These are phyloP conservation scores for Rhizoctonia solani DNA, from an alignment of 1,284 basidiomycete species.

Conservation along the genomic window DNA sequence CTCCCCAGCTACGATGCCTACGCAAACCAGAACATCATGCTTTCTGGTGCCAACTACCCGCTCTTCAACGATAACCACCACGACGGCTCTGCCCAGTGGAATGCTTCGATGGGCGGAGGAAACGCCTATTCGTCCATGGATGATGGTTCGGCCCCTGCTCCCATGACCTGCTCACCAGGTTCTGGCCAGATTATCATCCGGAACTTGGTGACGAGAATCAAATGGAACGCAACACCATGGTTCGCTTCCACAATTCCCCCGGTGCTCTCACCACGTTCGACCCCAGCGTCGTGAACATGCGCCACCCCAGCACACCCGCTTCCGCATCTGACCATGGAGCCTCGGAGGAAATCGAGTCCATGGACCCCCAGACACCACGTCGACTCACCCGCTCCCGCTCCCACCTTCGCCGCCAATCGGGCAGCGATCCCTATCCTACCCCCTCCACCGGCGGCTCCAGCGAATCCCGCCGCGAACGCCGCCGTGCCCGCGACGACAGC, in stretches of 20 bases:
- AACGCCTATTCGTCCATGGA: slow-evolving; percentile 15
- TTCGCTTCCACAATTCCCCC: slow-evolving; percentile 29
- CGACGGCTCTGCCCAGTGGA: slow-evolving; percentile 3
- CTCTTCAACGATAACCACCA: slow-evolving; percentile 29
- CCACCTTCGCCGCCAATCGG: slow-evolving; percentile 34
- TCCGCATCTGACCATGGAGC: not conserved
- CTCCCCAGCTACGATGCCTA: slow-evolving; percentile 28
- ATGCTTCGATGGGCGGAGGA: not conserved
- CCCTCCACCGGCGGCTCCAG: slow-evolving; percentile 53
- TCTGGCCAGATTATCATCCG: slow-evolving; percentile 31
- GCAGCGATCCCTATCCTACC: slow-evolving; percentile 58
- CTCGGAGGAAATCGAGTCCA: not conserved
- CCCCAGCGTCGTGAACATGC: slow-evolving; percentile 34
- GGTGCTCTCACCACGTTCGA: slow-evolving; percentile 2
- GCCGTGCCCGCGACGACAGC: slow-evolving; percentile 24
- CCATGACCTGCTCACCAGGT: slow-evolving; percentile 32
- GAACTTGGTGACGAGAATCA: slow-evolving; percentile 13
- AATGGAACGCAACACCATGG: slow-evolving; percentile 19
- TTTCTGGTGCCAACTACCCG: not conserved
- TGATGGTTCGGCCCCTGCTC: not conserved
- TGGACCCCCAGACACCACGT: slow-evolving; percentile 14
- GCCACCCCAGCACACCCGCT: slow-evolving; percentile 32
- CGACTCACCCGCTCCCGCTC: slow-evolving; percentile 24
- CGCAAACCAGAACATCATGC: slow-evolving; percentile 20
- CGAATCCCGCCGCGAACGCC: slow-evolving; percentile 2